These are phyloP conservation scores for Tolypocladium tropicale DNA, from an alignment of 2,329 filamentous ascomycete genomes.

Conservation along the genomic window DNA sequence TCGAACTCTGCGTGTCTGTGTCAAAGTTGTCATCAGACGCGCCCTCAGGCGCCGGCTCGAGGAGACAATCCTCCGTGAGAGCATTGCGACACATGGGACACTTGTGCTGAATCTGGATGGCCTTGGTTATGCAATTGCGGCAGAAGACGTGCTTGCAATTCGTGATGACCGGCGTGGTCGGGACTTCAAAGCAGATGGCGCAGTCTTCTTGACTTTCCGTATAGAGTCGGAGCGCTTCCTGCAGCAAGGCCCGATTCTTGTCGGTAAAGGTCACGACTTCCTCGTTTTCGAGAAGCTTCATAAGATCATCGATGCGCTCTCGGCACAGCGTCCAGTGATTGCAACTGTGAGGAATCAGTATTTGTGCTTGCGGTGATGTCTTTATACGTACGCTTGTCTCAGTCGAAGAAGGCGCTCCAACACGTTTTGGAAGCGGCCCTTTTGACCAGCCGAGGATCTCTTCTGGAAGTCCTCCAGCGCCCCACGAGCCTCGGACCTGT, in stretches of 20 bases:
- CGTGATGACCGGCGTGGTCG: conserved; percentile 70
- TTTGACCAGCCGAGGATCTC: conserved; percentile 28
- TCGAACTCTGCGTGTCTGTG: conserved; percentile 60
- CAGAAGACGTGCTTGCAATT: conserved; percentile 78
- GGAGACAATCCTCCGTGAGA: conserved; percentile 46
- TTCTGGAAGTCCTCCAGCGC: conserved; percentile 51
- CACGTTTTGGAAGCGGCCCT: conserved; percentile 59
- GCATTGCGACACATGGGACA: conserved; percentile 76
- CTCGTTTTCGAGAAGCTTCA: conserved; percentile 57
- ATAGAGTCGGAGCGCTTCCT: conserved; percentile 63
- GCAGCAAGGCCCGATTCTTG: conserved; percentile 62
- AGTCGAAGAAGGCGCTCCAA: conserved; percentile 75
- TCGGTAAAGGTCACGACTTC: conserved; percentile 59
- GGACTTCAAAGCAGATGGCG: conserved; percentile 65
- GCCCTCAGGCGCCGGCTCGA: conserved; percentile 54
- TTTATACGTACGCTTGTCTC: conserved; percentile 50
- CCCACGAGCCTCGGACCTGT: conserved; percentile 62
- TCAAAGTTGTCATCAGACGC: conserved; percentile 43
- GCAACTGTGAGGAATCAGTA: conserved; percentile 35
- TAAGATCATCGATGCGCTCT: conserved; percentile 60
- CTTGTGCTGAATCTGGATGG: conserved; percentile 65
- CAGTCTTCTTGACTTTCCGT: conserved; percentile 79
- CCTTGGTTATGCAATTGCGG: conserved; percentile 59
- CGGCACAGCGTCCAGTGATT: conserved; percentile 82
- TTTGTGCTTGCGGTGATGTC: too few relatives aligned